Evolutionary conservation across 2,329 filamentous ascomycete species (phyloP), one percentile per base, ranked within the genome.

Genomic region (Mycosphaerella arachidis): DNA sequence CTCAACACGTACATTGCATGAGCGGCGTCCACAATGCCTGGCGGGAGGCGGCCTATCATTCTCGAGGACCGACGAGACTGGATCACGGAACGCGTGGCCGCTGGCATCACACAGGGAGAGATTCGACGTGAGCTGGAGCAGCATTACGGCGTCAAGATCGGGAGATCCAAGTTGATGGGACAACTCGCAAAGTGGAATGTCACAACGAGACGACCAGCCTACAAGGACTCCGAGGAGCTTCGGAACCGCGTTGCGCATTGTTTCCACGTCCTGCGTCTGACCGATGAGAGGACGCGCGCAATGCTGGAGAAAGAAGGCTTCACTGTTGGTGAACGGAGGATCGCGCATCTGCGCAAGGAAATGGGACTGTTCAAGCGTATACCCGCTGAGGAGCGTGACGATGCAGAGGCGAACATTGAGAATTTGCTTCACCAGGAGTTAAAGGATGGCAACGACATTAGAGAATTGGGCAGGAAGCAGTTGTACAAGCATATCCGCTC

Each of bases 351-450:
- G 2, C 37, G 53, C 6, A 55, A 46, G n/a, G 37, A 55, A 6
- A 55, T 55, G 35, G 53, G 53, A 18, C 27, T 55, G 37, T 37
- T 55, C 8, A 55, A 55, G 40, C 37, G 53, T 16, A n/a, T 31
- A 18, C 53, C 53, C 10, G 35, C 53, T 9, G 7, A 6, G 10
- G 37, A 48, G 16, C 27, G 27, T 7, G 53, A 55, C 13, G 24
- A 18, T 46, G 53, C 53, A n/a, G 53, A 55, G 40, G 53, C 35
- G 7, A 20, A 13, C 6, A 55, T 55, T 55, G 53, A 37, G 6
- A 29, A 20, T 16, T 8, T 30, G 35, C 53, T 55, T 10, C 53
- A 30, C 18, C 53, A 46, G 27, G 53, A 55, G 40, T 16, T 55
- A 3, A 55, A 30, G 53, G 29, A 27, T n/a, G 53, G 53, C 29